Evolutionary conservation across 2,329 filamentous ascomycete genomes (phyloP).

Genomic region (Graphilbum ipis-grandicollis): DNA sequence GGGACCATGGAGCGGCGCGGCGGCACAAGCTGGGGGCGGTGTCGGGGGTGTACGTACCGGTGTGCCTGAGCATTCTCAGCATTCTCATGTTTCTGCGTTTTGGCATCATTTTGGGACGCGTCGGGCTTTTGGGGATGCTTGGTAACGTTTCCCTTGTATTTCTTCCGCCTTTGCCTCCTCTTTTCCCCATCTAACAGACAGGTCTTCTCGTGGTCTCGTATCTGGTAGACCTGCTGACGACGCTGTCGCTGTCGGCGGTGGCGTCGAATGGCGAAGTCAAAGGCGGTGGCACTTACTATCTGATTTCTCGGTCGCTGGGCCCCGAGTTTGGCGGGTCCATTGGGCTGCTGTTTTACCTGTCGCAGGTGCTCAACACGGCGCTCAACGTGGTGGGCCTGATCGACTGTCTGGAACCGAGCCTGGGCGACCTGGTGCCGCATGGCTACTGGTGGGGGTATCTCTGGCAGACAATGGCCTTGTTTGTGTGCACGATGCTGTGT

Average conservation of each 20-base stretch:
- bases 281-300: conserved; percentile 74
- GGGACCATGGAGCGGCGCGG: conserved; percentile 12
- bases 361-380: conserved; percentile 72
- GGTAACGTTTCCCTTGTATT: no score
- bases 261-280: conserved; percentile 81
- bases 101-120: conserved; percentile 66
- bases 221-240: conserved; percentile 65
- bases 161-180: no score
- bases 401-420: conserved; percentile 63
- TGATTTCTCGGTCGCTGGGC: conserved; percentile 71
- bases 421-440: conserved; percentile 48
- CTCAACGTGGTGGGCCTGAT: conserved; percentile 78
- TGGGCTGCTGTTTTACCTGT: conserved; percentile 76
- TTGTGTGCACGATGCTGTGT: conserved; percentile 58
- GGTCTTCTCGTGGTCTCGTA: conserved; percentile 63
- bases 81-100: conserved; percentile 89
- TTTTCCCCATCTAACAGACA: conserved; percentile 17
- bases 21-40: conserved; percentile 55
- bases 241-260: conserved; percentile 73
- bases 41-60: conserved; percentile 71
- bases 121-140: conserved; percentile 63
- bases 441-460: conserved; percentile 65
- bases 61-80: conserved; percentile 75
- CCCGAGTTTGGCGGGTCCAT: conserved; percentile 84
- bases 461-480: conserved; percentile 53